Evolutionary conservation across 2,329 filamentous ascomycete genomes (phyloP).

Genomic region (Chrysoporthe puriensis): DNA sequence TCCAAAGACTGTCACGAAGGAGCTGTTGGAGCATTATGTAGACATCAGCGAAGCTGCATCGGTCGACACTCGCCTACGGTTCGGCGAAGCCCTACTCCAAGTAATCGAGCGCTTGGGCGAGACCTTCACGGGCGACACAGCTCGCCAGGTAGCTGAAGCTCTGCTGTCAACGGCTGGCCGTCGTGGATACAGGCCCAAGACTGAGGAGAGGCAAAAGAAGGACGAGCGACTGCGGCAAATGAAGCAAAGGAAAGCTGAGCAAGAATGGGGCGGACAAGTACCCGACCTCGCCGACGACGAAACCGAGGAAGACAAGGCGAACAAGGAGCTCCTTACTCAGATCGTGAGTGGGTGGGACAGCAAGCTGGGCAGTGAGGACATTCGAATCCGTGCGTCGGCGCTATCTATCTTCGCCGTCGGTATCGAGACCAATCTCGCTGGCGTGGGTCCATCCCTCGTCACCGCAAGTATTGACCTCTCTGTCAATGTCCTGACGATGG

Average conservation of each 20-base stretch:
- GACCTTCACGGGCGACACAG: conserved; percentile 58
- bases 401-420: conserved; percentile 65
- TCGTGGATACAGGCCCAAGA: conserved; percentile 63
- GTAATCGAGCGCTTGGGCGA: conserved; percentile 64
- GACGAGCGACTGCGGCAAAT: conserved; percentile 52
- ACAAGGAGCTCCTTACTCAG: conserved; percentile 55
- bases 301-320: conserved; percentile 47
- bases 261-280: conserved; percentile 59
- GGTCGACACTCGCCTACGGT: conserved; percentile 67
- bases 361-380: conserved; percentile 67
- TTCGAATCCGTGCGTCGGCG: conserved; percentile 70
- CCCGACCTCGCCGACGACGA: conserved; percentile 52
- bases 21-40: conserved; percentile 69
- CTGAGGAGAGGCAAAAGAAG: conserved; percentile 57
- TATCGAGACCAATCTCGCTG: conserved; percentile 63
- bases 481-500: conserved; percentile 64
- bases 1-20: conserved; percentile 62
- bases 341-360: conserved; percentile 72
- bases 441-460: conserved; percentile 56
- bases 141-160: conserved; percentile 56
- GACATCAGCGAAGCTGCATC: conserved; percentile 62
- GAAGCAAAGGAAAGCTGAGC: conserved; percentile 54
- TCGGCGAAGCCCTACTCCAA: conserved; percentile 69
- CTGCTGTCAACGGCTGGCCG: conserved; percentile 68
- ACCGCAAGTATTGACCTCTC: conserved; percentile 65